Evolutionary conservation across 768 basidiomycete species (phyloP).

Genomic region (Phaeolepiota aurea): DNA sequence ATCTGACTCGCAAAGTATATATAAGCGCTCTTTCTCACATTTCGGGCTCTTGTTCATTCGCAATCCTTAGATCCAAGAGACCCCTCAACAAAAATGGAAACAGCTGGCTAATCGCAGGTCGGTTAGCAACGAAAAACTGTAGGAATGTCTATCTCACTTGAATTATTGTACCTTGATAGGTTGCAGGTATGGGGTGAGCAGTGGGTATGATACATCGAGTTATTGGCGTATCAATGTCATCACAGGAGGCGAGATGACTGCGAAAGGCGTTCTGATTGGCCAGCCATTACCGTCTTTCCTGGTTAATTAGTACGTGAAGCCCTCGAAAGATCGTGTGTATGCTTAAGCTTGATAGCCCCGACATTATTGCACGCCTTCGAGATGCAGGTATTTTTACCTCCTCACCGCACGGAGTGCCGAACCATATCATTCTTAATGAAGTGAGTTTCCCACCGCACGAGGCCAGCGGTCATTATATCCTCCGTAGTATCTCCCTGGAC

Average conservation of each 20-base stretch:
- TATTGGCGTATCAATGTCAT: constrained; percentile 4
- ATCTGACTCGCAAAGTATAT: constrained; percentile 69
- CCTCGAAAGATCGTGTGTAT: not conserved
- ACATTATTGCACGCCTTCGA: constrained; percentile 64
- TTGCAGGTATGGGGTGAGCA: constrained; percentile 65
- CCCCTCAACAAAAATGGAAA: constrained; percentile 81
- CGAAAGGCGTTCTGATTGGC: constrained; percentile 59
- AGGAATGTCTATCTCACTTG: not conserved
- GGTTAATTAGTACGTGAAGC: constrained; percentile 45
- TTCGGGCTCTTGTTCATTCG: constrained; percentile 7
- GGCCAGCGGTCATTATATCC: constrained; percentile 3
- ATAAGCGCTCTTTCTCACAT: no score
- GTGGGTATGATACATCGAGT: not conserved
- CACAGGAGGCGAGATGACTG: constrained; percentile 71
- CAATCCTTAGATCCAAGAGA: constrained; percentile 65
- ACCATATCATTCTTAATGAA: constrained; percentile 89
- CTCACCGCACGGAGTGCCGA: constrained; percentile 63
- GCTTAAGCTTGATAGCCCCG: constrained; percentile 44
- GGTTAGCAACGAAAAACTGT: constrained; percentile 34
- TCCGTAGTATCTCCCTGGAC: constrained; percentile 70
- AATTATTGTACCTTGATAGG: constrained; percentile 28
- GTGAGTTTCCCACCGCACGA: constrained; percentile 22
- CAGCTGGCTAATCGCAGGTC: constrained; percentile 58
- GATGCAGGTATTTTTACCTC: constrained; percentile 52
- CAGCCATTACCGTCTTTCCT: constrained; percentile 69